Conservation (phyloP, 495 filamentous ascomycete species). For the Hypoxylon lenormandii region DNA sequence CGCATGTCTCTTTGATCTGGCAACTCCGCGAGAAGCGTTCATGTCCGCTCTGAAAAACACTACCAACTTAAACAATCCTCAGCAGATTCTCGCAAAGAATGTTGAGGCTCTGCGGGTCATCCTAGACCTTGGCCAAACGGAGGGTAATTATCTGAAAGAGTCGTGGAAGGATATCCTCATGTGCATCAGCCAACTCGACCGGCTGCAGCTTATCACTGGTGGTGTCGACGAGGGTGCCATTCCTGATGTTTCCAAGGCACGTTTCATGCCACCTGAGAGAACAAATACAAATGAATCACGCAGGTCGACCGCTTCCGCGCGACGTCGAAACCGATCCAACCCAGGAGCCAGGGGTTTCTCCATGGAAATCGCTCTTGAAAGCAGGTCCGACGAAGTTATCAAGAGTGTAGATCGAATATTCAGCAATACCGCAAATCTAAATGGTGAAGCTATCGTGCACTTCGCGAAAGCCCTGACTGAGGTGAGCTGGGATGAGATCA, state of each 20-base stretch:
- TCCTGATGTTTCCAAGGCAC: slow-evolving; percentile 89
- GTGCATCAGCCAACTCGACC: slow-evolving; percentile 94
- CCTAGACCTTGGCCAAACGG: slow-evolving; percentile 88
- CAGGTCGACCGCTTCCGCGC: slow-evolving; percentile 73
- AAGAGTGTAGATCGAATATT: slow-evolving; percentile 95
- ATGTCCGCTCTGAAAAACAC: slow-evolving; percentile 92
- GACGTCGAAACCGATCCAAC: slow-evolving; percentile 74
- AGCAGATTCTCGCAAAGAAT: slow-evolving; percentile 96
- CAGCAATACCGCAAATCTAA: slow-evolving; percentile 91
- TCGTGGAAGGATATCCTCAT: slow-evolving; percentile 97
- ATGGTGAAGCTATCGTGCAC: slow-evolving; percentile 95
- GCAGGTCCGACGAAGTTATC: slow-evolving; percentile 89
- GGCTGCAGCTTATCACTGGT: slow-evolving; percentile 91
- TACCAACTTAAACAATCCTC: slow-evolving; percentile 93
- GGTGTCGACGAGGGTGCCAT: slow-evolving; percentile 92
- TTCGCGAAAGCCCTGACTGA: slow-evolving; percentile 93
- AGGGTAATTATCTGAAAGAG: slow-evolving; percentile 86
- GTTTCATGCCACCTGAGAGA: slow-evolving; percentile 70
- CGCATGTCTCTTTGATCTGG: slow-evolving; percentile 90
- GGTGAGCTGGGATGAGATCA: slow-evolving; percentile 99
- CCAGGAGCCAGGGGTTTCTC: slow-evolving; percentile 76
- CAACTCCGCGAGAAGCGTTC: slow-evolving; percentile 91
- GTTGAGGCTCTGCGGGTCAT: slow-evolving; percentile 91
- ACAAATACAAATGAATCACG: slow-evolving; percentile 65
- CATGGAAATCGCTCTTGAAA: slow-evolving; percentile 88